Conservation (phyloP, 2,329 filamentous ascomycete genomes). For the Pseudofabraea citricarpa region DNA sequence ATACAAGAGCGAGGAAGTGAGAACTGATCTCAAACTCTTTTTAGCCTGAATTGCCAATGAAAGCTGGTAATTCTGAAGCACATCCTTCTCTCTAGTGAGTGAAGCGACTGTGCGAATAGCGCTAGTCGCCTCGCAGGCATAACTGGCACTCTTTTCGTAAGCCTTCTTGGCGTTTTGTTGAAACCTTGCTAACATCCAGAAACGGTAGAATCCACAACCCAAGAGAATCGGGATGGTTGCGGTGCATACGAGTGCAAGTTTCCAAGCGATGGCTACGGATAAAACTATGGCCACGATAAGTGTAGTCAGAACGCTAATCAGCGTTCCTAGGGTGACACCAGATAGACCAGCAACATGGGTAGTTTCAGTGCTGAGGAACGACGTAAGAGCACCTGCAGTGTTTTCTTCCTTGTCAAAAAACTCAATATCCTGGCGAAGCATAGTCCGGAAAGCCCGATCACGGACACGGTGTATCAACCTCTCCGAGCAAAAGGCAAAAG, state of each 20-base stretch:
- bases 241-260: constrained; percentile 78
- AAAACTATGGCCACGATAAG: constrained; percentile 69
- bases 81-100: constrained; percentile 80
- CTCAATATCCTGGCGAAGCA: constrained; percentile 86
- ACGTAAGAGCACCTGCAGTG: constrained; percentile 81
- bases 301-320: constrained; percentile 76
- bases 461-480: constrained; percentile 78
- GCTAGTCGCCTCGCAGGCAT: constrained; percentile 88
- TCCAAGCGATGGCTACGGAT: constrained; percentile 77
- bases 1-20: constrained; percentile 75
- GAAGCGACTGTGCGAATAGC: constrained; percentile 92
- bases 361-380: constrained; percentile 83
- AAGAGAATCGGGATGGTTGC: constrained; percentile 73
- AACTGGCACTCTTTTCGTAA: constrained; percentile 77
- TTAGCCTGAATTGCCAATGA: constrained; percentile 64
- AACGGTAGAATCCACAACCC: constrained; percentile 79
- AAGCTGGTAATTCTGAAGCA: constrained; percentile 65
- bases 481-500: constrained; percentile 85
- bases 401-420: constrained; percentile 92
- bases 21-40: constrained; percentile 65
- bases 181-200: constrained; percentile 78
- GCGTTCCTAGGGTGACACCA: constrained; percentile 80
- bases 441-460: constrained; percentile 75
- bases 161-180: constrained; percentile 73
- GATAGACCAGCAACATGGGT: constrained; percentile 85